phyloP scores from a whole-genome alignment of 192 early-diverging fungal species.

The Thoreauomyces humboldtii region DNA sequence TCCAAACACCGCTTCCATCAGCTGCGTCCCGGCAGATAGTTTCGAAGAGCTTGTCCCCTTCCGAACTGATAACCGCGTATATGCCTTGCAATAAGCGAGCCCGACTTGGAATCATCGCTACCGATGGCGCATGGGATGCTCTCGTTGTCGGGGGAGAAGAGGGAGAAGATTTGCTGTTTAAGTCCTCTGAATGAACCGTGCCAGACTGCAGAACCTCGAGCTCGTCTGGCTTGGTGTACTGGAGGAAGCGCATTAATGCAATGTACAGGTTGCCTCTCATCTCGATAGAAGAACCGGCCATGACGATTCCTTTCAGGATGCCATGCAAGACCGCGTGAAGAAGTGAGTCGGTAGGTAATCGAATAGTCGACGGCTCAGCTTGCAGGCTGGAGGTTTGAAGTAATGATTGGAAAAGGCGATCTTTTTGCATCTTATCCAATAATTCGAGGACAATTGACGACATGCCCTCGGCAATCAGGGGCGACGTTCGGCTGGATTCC shows the following conservation, averaged over 20 bases:
- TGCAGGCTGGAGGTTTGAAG: constrained; percentile 39
- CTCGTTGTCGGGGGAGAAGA: not conserved
- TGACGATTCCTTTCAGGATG: constrained; percentile 62
- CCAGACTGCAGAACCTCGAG: not conserved
- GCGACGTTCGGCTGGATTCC: constrained; percentile 34
- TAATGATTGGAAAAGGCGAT: constrained; percentile 52
- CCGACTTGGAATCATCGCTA: not conserved
- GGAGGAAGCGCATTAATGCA: constrained; percentile 69
- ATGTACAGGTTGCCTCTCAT: constrained; percentile 81
- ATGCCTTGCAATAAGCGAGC: constrained; percentile 21
- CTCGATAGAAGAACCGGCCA: constrained; percentile 51
- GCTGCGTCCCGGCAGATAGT: constrained; percentile 77
- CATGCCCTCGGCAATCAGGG: constrained; percentile 50
- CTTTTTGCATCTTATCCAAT: constrained; percentile 54
- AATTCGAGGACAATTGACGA: constrained; percentile 57
- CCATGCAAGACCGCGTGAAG: constrained; percentile 40
- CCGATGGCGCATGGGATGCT: no score
- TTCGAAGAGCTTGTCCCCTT: constrained; percentile 68
- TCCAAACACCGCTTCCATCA: constrained; percentile 76
- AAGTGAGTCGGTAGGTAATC: constrained; percentile 35
- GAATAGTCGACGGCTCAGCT: constrained; percentile 8
- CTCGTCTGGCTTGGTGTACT: constrained; percentile 52
- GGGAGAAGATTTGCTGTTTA: not conserved
- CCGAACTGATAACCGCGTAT: constrained; percentile 23
- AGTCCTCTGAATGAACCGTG: no score